These are phyloP conservation scores for Suhomyces xylopsoci DNA, from an alignment of 805 yeast species.

Conservation along the genomic window DNA sequence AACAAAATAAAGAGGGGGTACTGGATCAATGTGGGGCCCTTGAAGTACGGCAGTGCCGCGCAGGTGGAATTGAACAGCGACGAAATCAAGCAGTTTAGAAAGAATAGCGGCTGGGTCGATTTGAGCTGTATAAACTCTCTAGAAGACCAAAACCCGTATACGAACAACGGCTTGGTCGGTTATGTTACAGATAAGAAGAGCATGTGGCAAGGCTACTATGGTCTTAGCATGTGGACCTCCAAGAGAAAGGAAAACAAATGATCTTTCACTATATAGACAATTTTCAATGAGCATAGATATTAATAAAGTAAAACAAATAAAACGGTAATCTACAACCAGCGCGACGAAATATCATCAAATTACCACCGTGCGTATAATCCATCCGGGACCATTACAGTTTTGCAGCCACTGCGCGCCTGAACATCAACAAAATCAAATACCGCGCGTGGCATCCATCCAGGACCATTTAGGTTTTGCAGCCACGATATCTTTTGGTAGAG, in stretches of 20 bases:
- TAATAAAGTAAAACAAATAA: no score
- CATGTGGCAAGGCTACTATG: constrained; percentile 77
- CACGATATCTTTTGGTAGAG: no score
- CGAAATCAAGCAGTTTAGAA: constrained; percentile 59
- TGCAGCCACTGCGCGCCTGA: no score
- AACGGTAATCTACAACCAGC: no score
- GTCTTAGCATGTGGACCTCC: constrained; percentile 57
- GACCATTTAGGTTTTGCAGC: no score
- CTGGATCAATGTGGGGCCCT: constrained; percentile 92
- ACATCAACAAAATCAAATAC: no score
- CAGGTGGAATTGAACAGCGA: constrained; percentile 67
- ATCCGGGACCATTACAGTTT: no score
- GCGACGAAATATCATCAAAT: not conserved
- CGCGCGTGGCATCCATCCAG: no score
- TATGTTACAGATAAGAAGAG: constrained; percentile 65
- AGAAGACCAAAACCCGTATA: constrained; percentile 7
- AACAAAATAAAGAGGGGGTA: constrained; percentile 41
- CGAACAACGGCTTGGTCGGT: constrained; percentile 43
- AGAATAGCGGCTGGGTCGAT: constrained; percentile 61
- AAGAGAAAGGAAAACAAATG: constrained; percentile 26
- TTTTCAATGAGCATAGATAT: no score
- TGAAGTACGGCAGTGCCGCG: constrained; percentile 87
- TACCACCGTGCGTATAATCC: not conserved
- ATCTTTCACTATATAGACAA: no score
- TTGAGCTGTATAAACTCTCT: constrained; percentile 13